Evolutionary conservation across 2,329 filamentous ascomycete genomes (phyloP).

Genomic region (Neopestalotiopsis sp.): DNA sequence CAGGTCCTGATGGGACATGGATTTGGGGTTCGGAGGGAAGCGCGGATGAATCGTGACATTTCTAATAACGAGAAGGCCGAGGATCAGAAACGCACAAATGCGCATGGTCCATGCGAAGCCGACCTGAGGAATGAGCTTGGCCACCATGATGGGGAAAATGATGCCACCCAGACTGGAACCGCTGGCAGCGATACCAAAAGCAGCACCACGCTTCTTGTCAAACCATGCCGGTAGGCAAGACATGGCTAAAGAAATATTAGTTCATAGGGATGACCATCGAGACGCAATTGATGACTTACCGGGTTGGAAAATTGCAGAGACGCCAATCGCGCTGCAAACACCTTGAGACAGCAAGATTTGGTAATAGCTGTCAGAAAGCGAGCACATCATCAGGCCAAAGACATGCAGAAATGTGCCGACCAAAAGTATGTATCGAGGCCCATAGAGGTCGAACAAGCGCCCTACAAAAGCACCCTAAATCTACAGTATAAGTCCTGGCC

Average conservation of each 20-base stretch:
- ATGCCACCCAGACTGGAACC: constrained; percentile 62
- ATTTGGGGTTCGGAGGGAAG: not conserved
- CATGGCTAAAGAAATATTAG: constrained; percentile 22
- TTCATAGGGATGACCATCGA: too few species aligned
- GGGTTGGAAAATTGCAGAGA: constrained; percentile 47
- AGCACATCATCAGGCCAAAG: constrained; percentile 70
- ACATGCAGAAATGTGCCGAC: constrained; percentile 62
- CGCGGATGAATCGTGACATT: constrained; percentile 16
- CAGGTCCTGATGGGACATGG: not conserved
- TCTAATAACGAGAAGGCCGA: constrained; percentile 24
- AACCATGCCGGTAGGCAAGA: constrained; percentile 56
- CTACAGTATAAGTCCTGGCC: too few species aligned
- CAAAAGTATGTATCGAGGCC: constrained; percentile 62
- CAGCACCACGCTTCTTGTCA: constrained; percentile 53
- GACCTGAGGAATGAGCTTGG: constrained; percentile 56
- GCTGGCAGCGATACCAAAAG: constrained; percentile 58
- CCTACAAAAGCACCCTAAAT: constrained; percentile 49
- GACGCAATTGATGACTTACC: too few species aligned
- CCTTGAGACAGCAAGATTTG: constrained; percentile 51
- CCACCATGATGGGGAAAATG: constrained; percentile 65
- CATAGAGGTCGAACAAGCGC: constrained; percentile 68
- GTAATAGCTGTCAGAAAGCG: constrained; percentile 52
- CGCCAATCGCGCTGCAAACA: constrained; percentile 47
- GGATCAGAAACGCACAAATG: constrained; percentile 26
- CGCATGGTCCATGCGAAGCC: constrained; percentile 43